Conservation (phyloP, 2,329 filamentous ascomycete species). For the Malbranchea zuffiana region DNA sequence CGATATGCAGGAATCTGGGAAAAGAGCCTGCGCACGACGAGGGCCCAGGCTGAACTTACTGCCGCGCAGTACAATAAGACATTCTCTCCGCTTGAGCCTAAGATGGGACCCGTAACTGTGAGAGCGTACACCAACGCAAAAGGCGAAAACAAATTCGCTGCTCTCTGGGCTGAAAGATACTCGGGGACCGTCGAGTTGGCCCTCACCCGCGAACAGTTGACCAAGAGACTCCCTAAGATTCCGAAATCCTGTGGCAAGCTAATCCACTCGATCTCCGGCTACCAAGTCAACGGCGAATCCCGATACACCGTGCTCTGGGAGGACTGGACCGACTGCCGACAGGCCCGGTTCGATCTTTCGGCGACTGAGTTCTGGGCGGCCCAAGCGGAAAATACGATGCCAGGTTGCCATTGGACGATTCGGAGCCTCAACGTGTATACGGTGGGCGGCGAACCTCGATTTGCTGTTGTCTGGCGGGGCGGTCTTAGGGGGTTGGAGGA, state of each 20-base stretch:
- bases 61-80: neutral
- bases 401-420: too few species aligned
- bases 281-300: neutral
- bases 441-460: too few species aligned
- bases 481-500: too few species aligned
- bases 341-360: neutral
- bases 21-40: neutral
- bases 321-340: neutral
- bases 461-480: too few species aligned
- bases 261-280: neutral
- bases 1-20: neutral
- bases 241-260: neutral
- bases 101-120: neutral
- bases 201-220: neutral
- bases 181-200: neutral
- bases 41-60: neutral
- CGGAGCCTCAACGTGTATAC: too few species aligned
- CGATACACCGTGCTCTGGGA: neutral
- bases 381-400: neutral
- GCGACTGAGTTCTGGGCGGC: neutral
- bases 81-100: neutral
- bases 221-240: neutral
- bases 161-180: neutral
- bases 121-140: neutral
- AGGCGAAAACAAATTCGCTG: neutral